Conservation (phyloP, 192 early-diverging fungal species). For the Pilobolus umbonatus region DNA sequence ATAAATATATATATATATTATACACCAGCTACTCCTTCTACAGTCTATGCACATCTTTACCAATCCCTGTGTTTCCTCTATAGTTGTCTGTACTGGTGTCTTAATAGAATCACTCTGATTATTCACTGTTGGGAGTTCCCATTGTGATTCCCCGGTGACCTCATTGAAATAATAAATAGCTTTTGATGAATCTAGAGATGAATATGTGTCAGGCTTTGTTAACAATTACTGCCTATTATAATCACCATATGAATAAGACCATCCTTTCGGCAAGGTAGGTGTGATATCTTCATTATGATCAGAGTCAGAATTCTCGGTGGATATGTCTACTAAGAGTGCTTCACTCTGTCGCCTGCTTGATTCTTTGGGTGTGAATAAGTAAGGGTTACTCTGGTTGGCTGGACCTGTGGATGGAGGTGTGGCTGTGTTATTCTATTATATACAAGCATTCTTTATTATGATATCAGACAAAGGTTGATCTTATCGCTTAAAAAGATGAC, state of each 20-base stretch:
- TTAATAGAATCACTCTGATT: too few relatives aligned
- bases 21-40: conserved; percentile 13
- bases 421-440: not conserved
- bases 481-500: too few relatives aligned
- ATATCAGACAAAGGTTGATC: too few relatives aligned
- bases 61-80: not conserved
- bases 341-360: not conserved
- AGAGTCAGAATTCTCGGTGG: not conserved
- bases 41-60: not conserved
- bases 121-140: conserved; percentile 42
- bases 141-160: conserved; percentile 42
- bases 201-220: too few relatives aligned
- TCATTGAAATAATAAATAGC: conserved; percentile 51
- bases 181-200: conserved; percentile 39
- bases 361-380: not conserved
- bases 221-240: not conserved
- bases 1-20: not conserved
- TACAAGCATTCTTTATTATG: too few relatives aligned
- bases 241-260: conserved; percentile 42
- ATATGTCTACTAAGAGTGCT: not conserved
- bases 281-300: conserved; percentile 1
- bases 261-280: conserved; percentile 35
- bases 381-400: not conserved
- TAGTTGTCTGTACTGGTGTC: too few relatives aligned
- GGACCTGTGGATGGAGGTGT: not conserved